Conservation (phyloP, 345 rosid species). For the Barbarea vulgaris region DNA sequence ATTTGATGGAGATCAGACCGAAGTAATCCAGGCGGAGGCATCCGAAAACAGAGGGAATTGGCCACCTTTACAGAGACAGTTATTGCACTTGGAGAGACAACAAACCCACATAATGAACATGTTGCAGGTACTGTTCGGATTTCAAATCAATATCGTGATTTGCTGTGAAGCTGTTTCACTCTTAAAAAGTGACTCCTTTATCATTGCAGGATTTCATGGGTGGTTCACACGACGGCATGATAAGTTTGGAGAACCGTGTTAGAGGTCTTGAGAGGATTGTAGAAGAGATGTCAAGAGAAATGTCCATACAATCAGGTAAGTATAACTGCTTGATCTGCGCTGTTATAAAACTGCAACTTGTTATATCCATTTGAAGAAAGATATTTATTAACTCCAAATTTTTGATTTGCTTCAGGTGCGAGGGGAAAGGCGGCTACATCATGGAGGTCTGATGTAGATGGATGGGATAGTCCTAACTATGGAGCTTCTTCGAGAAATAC, state of each 20-base stretch:
- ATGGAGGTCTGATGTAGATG: constrained; percentile 75
- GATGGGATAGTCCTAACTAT: constrained; percentile 68
- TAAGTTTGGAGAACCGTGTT: constrained; percentile 84
- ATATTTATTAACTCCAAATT: constrained; percentile 45
- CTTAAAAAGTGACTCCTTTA: constrained; percentile 25
- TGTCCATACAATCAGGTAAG: constrained; percentile 76
- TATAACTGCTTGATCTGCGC: constrained; percentile 53
- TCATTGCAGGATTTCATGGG: constrained; percentile 91
- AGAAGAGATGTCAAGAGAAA: constrained; percentile 86
- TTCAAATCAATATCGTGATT: constrained; percentile 22
- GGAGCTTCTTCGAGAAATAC: constrained; percentile 67
- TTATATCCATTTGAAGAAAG: constrained; percentile 51
- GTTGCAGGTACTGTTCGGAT: constrained; percentile 67
- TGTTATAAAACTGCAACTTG: constrained; percentile 41
- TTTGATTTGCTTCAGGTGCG: constrained; percentile 47
- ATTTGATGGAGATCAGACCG: constrained; percentile 55
- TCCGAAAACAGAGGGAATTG: constrained; percentile 64
- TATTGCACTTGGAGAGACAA: constrained; percentile 86
- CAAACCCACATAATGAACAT: constrained; percentile 87
- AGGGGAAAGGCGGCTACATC: constrained; percentile 62
- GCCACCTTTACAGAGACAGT: constrained; percentile 93
- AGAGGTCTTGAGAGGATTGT: constrained; percentile 94
- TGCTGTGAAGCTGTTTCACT: constrained; percentile 15
- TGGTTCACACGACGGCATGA: constrained; percentile 91
- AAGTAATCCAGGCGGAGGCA: constrained; percentile 53